Conservation (phyloP, 2,329 filamentous ascomycete species). For the Claviceps capensis region DNA sequence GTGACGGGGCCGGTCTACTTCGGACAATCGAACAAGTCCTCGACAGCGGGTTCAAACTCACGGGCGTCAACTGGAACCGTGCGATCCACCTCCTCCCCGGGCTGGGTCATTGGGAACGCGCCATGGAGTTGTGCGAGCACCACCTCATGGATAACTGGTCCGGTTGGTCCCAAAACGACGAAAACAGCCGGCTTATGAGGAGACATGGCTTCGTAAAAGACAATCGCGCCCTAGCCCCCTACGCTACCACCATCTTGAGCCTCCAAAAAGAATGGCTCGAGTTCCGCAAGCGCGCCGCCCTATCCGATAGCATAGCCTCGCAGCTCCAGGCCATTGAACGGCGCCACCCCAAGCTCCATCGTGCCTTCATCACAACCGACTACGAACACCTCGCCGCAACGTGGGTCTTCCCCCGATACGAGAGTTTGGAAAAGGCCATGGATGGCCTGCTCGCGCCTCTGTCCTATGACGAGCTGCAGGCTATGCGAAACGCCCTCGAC, state of each 20-base stretch:
- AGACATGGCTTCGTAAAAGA: constrained; percentile 25
- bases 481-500: constrained; percentile 12
- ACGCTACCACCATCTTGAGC: constrained; percentile 29
- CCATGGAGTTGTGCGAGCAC: constrained; percentile 62
- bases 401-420: constrained; percentile 12
- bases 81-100: constrained; percentile 55
- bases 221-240: constrained; percentile 19
- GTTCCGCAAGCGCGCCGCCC: constrained; percentile 32
- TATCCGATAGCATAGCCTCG: constrained; percentile 31
- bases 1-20: constrained; percentile 32
- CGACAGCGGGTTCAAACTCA: constrained; percentile 55
- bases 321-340: constrained; percentile 24
- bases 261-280: constrained; percentile 37
- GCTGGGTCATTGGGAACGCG: constrained; percentile 45
- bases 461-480: constrained; percentile 16
- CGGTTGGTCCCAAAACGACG: constrained; percentile 43
- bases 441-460: constrained; percentile 16
- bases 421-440: constrained; percentile 16
- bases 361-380: constrained; percentile 24
- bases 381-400: constrained; percentile 15
- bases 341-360: constrained; percentile 26
- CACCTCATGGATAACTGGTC: constrained; percentile 67
- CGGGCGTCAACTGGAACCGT: constrained; percentile 68
- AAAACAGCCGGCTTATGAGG: constrained; percentile 9
- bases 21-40: constrained; percentile 41